phyloP scores from a whole-genome alignment of 805 yeast genomes.

The Kluyveromyces wickerhamii region DNA sequence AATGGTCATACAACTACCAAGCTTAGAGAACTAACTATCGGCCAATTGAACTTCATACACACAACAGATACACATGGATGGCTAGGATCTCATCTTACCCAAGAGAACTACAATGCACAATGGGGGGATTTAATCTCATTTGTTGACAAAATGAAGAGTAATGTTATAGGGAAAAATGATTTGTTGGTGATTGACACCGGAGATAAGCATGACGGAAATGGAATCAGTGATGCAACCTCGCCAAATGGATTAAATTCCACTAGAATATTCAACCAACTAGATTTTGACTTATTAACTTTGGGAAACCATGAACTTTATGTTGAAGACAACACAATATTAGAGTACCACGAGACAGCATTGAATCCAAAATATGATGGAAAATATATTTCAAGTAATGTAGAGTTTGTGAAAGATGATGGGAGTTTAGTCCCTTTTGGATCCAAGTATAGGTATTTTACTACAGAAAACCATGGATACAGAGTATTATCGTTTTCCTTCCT shows the following conservation, averaged over 20 bases:
- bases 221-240: constrained; percentile 67
- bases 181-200: constrained; percentile 78
- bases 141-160: constrained; percentile 38
- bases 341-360: constrained; percentile 51
- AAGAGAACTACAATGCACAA: constrained; percentile 67
- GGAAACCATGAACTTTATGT: constrained; percentile 90
- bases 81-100: constrained; percentile 85
- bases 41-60: constrained; percentile 76
- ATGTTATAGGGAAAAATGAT: constrained; percentile 41
- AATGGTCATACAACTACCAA: neutral
- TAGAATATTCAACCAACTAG: constrained; percentile 51
- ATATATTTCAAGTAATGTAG: constrained; percentile 69
- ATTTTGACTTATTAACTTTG: constrained; percentile 71
- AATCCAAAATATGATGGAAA: constrained; percentile 45
- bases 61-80: constrained; percentile 98
- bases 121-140: constrained; percentile 91
- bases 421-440: constrained; percentile 58
- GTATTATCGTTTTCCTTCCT: constrained; percentile 70
- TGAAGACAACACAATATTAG: constrained; percentile 55
- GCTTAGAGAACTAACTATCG: constrained; percentile 49
- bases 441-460: constrained; percentile 54
- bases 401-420: constrained; percentile 38
- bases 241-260: constrained; percentile 65
- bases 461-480: constrained; percentile 43
- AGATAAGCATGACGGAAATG: constrained; percentile 93